Base-by-base conservation (phyloP, 345 rosid species). In the Mercurialis annua region DNA sequence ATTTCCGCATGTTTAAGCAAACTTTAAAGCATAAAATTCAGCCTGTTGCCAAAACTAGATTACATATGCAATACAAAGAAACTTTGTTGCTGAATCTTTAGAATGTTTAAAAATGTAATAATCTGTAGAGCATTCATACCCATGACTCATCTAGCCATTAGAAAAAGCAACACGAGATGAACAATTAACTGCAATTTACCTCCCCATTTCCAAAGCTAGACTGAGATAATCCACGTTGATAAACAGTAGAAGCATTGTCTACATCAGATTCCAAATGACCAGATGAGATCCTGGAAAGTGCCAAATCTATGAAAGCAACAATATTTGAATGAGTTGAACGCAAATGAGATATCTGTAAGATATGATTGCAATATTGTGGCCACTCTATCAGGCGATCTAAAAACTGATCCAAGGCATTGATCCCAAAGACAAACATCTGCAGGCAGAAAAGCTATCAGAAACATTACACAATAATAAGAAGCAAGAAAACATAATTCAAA, bases 311-410 rank as follows among this genome's bases (percentile, higher is more conserved):
- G 77, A 89, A 89, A 68, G 89, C 73, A 77, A 94, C 92, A 82
- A 94, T 81, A 69, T 94, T 97, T 4, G 90, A 63, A 76, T 89
- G 97, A 69, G 91, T 84, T 49, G 76, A 75, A 50, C 97, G 95
- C 67, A 94, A 78, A 79, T 94, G 96, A 73, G 99, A 94, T 79
- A 94, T 94, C 81, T 94, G 99, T 66, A 94, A 83, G 65, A 94
- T 91, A 74, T 91, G 99, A 76, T 91, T 89, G 84, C 99, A 94
- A 80, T 94, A 94, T 56, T 94, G 99, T 1, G 99, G 99, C 95
- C 92, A 87, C 81, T 94, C 99, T 68, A 91, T 84, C 55, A 94
- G 78, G 57, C 99, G 96, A 73, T 89, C 97, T 77, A 91, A 87
- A 59, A 94, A 94, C 82, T 94, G 95, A 81, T 94, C 97, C 84